Conservation (phyloP, 306 rosid species). For the Sesbania bispinosa region DNA sequence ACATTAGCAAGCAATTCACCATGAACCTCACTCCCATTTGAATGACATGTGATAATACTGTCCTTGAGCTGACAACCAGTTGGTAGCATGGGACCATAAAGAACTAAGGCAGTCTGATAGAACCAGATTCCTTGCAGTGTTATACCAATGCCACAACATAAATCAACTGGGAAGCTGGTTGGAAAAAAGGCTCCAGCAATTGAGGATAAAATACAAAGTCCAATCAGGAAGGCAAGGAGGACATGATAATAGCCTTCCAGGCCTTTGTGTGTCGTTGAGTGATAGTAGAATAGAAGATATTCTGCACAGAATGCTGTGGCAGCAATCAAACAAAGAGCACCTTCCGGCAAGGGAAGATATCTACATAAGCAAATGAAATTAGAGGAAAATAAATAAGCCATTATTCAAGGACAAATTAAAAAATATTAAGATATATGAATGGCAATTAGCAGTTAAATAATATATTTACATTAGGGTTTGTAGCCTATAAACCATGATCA, state of each 20-base stretch:
- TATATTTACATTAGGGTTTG: neutral
- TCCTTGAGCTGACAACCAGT: slow-evolving; percentile 64
- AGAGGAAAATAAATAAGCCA: neutral
- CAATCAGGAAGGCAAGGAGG: slow-evolving; percentile 64
- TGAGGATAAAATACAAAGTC: slow-evolving; percentile 61
- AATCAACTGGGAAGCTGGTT: slow-evolving; percentile 68
- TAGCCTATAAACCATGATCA: neutral
- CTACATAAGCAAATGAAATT: slow-evolving; percentile 23
- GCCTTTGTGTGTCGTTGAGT: slow-evolving; percentile 80
- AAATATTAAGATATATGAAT: neutral
- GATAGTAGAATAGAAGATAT: slow-evolving; percentile 76
- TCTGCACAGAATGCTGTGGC: slow-evolving; percentile 74
- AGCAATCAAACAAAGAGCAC: slow-evolving; percentile 68
- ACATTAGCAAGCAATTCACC: slow-evolving; percentile 76
- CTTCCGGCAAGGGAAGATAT: slow-evolving; percentile 61
- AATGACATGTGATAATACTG: slow-evolving; percentile 44
- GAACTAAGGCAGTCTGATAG: slow-evolving; percentile 85
- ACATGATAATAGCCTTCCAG: slow-evolving; percentile 82
- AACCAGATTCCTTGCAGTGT: slow-evolving; percentile 90
- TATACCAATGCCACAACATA: slow-evolving; percentile 61
- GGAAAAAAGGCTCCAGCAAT: slow-evolving; percentile 59
- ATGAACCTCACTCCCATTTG: slow-evolving; percentile 56
- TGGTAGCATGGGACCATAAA: slow-evolving; percentile 84
- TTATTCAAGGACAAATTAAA: neutral
- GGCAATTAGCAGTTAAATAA: neutral